Evolutionary conservation across 2,329 filamentous ascomycete species (phyloP).

Genomic region (Pseudogymnoascus sp.): DNA sequence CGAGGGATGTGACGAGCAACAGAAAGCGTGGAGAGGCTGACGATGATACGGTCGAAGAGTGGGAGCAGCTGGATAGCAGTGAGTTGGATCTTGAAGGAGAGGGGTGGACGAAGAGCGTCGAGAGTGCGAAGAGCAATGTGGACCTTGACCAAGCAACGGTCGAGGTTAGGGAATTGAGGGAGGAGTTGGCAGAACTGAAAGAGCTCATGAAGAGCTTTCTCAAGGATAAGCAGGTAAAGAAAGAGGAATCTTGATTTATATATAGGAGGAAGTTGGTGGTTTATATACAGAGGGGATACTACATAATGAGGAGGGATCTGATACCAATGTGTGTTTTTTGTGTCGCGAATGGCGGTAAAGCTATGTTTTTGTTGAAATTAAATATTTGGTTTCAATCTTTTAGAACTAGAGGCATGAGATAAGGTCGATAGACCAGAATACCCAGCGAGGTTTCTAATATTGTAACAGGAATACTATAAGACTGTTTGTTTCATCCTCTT

Average conservation of each 20-base stretch:
- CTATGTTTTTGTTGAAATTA: neutral
- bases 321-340: neutral
- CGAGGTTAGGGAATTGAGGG: conserved; percentile 54
- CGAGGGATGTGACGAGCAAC: conserved; percentile 62
- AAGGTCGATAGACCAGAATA: neutral
- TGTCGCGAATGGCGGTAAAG: neutral
- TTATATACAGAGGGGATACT: neutral
- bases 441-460: neutral
- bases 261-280: neutral
- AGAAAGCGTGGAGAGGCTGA: conserved; percentile 75
- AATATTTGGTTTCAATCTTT: neutral
- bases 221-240: neutral
- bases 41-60: conserved; percentile 82
- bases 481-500: neutral
- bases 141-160: conserved; percentile 68
- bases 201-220: conserved; percentile 19
- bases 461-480: neutral
- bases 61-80: conserved; percentile 67
- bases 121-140: conserved; percentile 69
- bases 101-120: conserved; percentile 77
- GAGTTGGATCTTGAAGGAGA: conserved; percentile 74
- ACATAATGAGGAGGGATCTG: neutral
- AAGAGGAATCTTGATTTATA: neutral
- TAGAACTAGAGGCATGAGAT: neutral
- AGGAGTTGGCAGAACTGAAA: conserved; percentile 52